Evolutionary conservation across 441 rosid species (phyloP), one percentile per base, ranked within the genome.

Genomic region (Croton laevigatus): DNA sequence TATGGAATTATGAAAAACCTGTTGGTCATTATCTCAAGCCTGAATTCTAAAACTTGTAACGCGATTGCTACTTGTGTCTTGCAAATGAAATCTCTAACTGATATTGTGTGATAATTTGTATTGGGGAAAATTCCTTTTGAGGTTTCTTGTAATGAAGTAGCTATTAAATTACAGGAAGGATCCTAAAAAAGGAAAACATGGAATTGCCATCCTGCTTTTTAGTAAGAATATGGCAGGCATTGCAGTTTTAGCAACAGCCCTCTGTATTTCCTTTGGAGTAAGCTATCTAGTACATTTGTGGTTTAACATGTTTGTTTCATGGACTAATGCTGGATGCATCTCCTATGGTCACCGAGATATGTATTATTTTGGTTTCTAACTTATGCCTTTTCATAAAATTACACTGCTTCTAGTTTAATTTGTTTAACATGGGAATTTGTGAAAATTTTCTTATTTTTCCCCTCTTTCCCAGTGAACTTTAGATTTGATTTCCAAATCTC

Each of bases 401-500:
- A 22, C 19, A 46, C 13, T 62, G 42, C 70, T 71, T 55, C 22
- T 65, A 57, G 34, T 59, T 38, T 59, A 71, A 46, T 11, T 54
- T 46, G n/a, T 54, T 32, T 11, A 27, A 51, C 63, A 49, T 51
- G 1, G 14, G 49, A 52, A 19, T 37, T 71, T 34, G 32, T 45
- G 37, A 58, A 27, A 23, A 40, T 20, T 51, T 12, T 27, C 45
- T 62, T n/a, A 53, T 62, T 67, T n/a, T 34, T 45, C 14, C 34
- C 19, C 23, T 11, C 48, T 16, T 32, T 67, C 69, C 13, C 14
- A 19, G 11, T 62, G 17, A n/a, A 61, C 53, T n/a, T 58, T 9
- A 12, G 36, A 10, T 23, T 64, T 71, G 62, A 62, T 71, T 5
- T 63, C 49, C 11, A 6, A 46, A 16, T 58, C 57, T 13, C 60